Evolutionary conservation across 257 asterid species (phyloP).

Genomic region (Verbascum thapsus): DNA sequence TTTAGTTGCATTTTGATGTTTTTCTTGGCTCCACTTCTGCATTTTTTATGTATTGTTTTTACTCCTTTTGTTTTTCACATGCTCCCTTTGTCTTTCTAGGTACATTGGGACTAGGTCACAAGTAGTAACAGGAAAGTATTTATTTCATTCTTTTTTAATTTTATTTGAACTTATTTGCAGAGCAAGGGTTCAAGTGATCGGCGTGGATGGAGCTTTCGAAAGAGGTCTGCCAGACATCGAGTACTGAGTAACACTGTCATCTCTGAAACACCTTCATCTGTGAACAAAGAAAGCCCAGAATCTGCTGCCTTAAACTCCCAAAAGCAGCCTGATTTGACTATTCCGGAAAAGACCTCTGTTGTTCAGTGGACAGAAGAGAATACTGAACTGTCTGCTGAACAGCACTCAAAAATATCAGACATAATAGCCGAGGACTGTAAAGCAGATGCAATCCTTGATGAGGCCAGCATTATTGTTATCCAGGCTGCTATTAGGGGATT

Average conservation of each 20-base stretch:
- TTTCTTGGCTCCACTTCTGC: too few species aligned
- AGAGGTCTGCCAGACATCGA: conserved; percentile 80
- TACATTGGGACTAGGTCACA: too few species aligned
- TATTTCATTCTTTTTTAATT: background rate
- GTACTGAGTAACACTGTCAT: conserved; percentile 63
- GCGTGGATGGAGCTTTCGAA: conserved; percentile 91
- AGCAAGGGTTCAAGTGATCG: conserved; percentile 71
- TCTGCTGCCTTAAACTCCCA: conserved; percentile 45
- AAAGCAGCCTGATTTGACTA: conserved; percentile 45
- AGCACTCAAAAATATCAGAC: conserved; percentile 41
- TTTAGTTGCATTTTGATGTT: too few species aligned
- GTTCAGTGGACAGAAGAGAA: conserved; percentile 54
- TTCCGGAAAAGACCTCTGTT: conserved; percentile 48
- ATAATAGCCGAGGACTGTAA: conserved; percentile 32
- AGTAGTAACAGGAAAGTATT: conserved; percentile 6
- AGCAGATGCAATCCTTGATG: conserved; percentile 48
- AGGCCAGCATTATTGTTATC: conserved; percentile 52
- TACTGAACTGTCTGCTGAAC: conserved; percentile 37
- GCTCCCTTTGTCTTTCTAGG: too few species aligned
- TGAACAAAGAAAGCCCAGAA: conserved; percentile 55
- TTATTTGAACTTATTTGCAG: conserved; percentile 42
- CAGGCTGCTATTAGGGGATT: conserved; percentile 73
- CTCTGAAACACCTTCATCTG: conserved; percentile 63
- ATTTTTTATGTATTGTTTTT: too few species aligned
- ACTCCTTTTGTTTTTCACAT: background rate